Percentiles rank a stretch among this genome's conserved stretches.
phyloP scores from a whole-genome alignment of 805 yeast genomes.

The Barnettozyma botsteinii region DNA sequence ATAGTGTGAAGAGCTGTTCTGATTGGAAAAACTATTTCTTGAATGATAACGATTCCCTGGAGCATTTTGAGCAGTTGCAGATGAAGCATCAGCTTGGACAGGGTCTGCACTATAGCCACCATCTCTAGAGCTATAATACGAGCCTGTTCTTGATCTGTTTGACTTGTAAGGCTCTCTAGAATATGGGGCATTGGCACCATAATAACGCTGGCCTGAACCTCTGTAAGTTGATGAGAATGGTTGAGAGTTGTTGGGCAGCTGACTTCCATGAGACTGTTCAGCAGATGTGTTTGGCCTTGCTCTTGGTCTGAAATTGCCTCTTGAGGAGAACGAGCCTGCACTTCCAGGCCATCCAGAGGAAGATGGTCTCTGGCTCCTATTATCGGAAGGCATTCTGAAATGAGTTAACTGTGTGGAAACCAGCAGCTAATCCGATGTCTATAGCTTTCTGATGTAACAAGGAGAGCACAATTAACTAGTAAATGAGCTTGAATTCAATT shows the following conservation, averaged over 20 bases:
- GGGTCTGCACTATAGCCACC: neutral
- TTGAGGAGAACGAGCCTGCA: constrained; percentile 3
- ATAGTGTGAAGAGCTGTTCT: neutral
- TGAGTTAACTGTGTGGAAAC: neutral
- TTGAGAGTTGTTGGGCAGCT: neutral
- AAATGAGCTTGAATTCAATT: too few relatives aligned
- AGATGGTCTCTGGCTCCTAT: constrained; percentile 7
- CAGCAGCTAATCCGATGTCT: too few relatives aligned
- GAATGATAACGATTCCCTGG: constrained; percentile 4
- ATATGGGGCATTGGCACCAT: neutral
- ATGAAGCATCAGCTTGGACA: neutral
- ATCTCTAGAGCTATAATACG: constrained; percentile 5
- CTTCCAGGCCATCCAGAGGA: constrained; percentile 6
- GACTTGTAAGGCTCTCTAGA: constrained; percentile 8
- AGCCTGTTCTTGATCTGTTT: neutral
- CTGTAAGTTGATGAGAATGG: constrained; percentile 3
- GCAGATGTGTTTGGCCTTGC: constrained; percentile 1
- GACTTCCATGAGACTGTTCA: constrained; percentile 1
- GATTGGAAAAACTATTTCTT: constrained; percentile 4
- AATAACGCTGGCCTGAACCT: constrained; percentile 4
- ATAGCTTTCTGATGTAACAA: too few relatives aligned
- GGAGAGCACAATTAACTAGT: too few relatives aligned
- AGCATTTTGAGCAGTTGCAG: neutral
- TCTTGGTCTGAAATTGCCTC: constrained; percentile 5
- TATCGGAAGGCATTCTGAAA: constrained; percentile 4